Percentiles rank a stretch among this genome's conserved stretches.
Evolutionary conservation across 1,139 yeast species (phyloP).

Genomic region (Yamadazyma conglobata): DNA sequence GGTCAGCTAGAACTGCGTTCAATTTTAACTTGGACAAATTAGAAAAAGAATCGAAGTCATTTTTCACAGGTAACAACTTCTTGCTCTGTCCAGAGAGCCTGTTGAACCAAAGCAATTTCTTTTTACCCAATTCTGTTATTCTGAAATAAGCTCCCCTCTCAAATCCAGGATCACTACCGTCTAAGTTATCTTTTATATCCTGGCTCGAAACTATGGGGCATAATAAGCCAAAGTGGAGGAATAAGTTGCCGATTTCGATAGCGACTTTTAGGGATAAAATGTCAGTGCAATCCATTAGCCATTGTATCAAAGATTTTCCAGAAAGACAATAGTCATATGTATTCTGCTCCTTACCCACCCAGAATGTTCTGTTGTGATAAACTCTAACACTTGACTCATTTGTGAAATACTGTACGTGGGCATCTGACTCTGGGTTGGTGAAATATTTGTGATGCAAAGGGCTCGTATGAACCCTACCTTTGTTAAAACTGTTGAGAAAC

Average conservation of each 20-base stretch:
- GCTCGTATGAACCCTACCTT: slow-evolving; percentile 28
- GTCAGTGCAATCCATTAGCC: slow-evolving; percentile 90
- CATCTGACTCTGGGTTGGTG: slow-evolving; percentile 85
- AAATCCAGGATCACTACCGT: slow-evolving; percentile 3
- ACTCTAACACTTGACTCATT: slow-evolving; percentile 57
- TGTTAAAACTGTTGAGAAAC: slow-evolving; percentile 1
- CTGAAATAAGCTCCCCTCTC: slow-evolving; percentile 19
- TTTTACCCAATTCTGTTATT: slow-evolving; percentile 19
- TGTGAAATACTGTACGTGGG: slow-evolving; percentile 70
- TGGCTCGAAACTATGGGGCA: slow-evolving; percentile 23
- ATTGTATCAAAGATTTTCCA: slow-evolving; percentile 79
- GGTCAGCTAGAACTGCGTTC: slow-evolving; percentile 54
- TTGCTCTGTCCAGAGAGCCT: not conserved
- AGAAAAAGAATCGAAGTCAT: not conserved
- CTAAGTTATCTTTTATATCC: not conserved
- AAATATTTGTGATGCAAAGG: slow-evolving; percentile 78
- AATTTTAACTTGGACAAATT: not conserved
- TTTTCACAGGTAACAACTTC: slow-evolving; percentile 2
- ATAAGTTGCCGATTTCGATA: slow-evolving; percentile 50
- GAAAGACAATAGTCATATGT: slow-evolving; percentile 44
- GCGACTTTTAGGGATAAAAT: slow-evolving; percentile 60
- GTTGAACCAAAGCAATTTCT: slow-evolving; percentile 21
- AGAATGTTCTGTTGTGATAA: slow-evolving; percentile 36
- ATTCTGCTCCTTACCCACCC: slow-evolving; percentile 13
- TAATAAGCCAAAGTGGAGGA: slow-evolving; percentile 45